Percentiles rank a stretch among this genome's conserved stretches.
These are phyloP conservation scores for Arthroderma sp. DNA, from an alignment of 2,329 filamentous ascomycete species.

Conservation along the genomic window DNA sequence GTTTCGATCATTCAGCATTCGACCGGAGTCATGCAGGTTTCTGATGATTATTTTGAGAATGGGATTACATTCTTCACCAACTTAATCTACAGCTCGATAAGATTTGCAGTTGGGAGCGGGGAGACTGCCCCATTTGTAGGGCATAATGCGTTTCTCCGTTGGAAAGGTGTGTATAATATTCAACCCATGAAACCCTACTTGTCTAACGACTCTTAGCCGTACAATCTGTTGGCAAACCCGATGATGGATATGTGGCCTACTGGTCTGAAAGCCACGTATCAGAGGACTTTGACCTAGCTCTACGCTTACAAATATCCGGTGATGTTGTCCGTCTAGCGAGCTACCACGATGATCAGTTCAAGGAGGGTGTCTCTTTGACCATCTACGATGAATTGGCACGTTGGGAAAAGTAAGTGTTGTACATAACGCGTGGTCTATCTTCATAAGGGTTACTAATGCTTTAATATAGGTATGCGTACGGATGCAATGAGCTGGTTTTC, in stretches of 20 bases:
- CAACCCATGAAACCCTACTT: background rate
- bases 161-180: conserved; percentile 27
- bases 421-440: background rate
- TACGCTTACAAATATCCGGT: conserved; percentile 56
- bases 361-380: conserved; percentile 70
- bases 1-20: conserved; percentile 60
- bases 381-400: conserved; percentile 74
- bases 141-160: conserved; percentile 63
- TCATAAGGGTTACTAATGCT: conserved; percentile 2
- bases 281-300: conserved; percentile 64
- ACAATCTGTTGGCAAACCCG: conserved; percentile 44
- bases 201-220: conserved; percentile 30
- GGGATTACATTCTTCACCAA: conserved; percentile 70
- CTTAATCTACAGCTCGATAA: conserved; percentile 61
- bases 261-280: conserved; percentile 67
- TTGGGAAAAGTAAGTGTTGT: conserved; percentile 65
- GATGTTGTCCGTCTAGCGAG: conserved; percentile 56
- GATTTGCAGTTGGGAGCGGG: conserved; percentile 56
- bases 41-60: conserved; percentile 59
- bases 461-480: conserved; percentile 44
- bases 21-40: conserved; percentile 66
- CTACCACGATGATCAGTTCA: conserved; percentile 57
- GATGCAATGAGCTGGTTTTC: conserved; percentile 72
- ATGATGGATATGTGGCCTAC: conserved; percentile 51
- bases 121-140: conserved; percentile 65